Evolutionary conservation across 768 basidiomycete species (phyloP), one percentile per base, ranked within the genome.

Genomic region (Phylloporus arenicola): DNA sequence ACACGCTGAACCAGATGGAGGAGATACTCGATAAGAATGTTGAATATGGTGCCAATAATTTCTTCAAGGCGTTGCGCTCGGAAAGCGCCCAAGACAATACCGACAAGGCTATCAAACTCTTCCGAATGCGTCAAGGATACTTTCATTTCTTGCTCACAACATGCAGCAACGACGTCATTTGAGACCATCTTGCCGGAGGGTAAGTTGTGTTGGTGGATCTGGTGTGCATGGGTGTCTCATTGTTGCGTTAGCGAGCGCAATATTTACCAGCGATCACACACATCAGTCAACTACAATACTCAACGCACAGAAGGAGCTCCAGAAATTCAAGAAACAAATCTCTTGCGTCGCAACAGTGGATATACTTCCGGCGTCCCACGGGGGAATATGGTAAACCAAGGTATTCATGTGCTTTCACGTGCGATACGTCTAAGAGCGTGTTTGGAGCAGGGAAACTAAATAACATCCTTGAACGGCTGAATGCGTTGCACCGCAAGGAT

Each of bases 91-190:
- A 58, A 14, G 57, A 52, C 33, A 38, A 13, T 9, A 44, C 24
- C 1, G 25, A 35, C 7, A 41, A 55, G 6, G 57, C 53, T 0
- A 45, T 55, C 19, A 41, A 27, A n/a, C 39, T 39, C 3, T 59
- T 59, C 7, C 10, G 17, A 14, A 50, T 17, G 5, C 30, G 27
- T 8, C 13, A 45, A 10, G 9, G 17, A 13, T 50, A 48, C 30
- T 59, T 59, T 16, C 57, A 50, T 40, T 52, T 47, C 19, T 43
- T 59, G 20, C 49, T 59, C 29, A 25, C 50, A 9, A 41, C 45
- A 7, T 53, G n/a, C n/a, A n/a, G n/a, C n/a, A n/a, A n/a, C n/a
- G n/a, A n/a, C n/a, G n/a, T n/a, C n/a, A n/a, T n/a, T n/a, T n/a
- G n/a, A n/a, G n/a, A n/a, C n/a, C n/a, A n/a, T n/a, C n/a, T n/a